Percentiles rank a stretch among this genome's conserved stretches.
phyloP scores from a whole-genome alignment of 2,329 filamentous ascomycete genomes.

The Orbilia quercus region DNA sequence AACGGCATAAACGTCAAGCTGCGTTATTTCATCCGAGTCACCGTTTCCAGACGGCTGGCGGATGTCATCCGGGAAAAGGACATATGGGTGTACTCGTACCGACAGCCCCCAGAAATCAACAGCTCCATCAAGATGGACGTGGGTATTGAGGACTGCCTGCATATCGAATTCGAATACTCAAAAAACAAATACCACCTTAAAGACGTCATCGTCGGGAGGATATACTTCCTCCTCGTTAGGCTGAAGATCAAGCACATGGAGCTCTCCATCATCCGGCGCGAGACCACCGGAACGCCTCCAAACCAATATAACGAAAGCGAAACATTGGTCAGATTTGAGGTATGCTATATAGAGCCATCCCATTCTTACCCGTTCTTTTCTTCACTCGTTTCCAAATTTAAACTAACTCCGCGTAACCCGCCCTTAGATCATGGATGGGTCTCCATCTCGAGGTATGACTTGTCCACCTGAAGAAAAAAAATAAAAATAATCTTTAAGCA shows the following conservation, averaged over 20 bases:
- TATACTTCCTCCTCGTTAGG: slow-evolving; percentile 96
- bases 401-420: slow-evolving; percentile 52
- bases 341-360: slow-evolving; percentile 62
- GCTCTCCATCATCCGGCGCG: slow-evolving; percentile 93
- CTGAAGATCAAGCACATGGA: slow-evolving; percentile 99
- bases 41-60: slow-evolving; percentile 94
- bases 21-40: slow-evolving; percentile 97
- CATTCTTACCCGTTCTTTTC: slow-evolving; percentile 16
- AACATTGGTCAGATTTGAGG: slow-evolving; percentile 95
- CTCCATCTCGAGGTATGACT: slow-evolving; percentile 84
- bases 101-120: slow-evolving; percentile 97
- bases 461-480: slow-evolving; percentile 53
- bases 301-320: slow-evolving; percentile 99
- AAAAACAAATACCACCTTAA: slow-evolving; percentile 99
- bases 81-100: slow-evolving; percentile 99
- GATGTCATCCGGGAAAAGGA: slow-evolving; percentile 99
- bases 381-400: slow-evolving; percentile 21
- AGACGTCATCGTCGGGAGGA: slow-evolving; percentile 97
- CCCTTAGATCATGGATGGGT: slow-evolving; percentile 97
- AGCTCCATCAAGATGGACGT: slow-evolving; percentile 99
- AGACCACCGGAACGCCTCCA: slow-evolving; percentile 94
- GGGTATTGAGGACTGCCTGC: slow-evolving; percentile 97
- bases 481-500: slow-evolving; percentile 39
- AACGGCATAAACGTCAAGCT: slow-evolving; percentile 99
- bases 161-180: slow-evolving; percentile 99